Conservation (phyloP, 148 eudicot species). For the Vaccinium darrowii region DNA sequence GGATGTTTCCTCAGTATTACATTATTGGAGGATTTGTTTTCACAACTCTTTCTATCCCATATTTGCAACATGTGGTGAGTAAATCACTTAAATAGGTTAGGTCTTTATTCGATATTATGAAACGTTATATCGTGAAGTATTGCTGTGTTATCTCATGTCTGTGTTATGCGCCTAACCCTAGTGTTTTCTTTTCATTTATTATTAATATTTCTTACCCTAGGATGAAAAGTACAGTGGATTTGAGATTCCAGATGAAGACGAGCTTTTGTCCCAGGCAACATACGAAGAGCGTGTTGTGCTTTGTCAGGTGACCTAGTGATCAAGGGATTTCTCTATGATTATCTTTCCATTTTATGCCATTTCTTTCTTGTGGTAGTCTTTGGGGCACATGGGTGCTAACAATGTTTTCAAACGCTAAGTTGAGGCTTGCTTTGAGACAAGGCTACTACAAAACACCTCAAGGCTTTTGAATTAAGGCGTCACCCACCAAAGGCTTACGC, state of each 20-base stretch:
- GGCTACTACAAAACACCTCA: too few species aligned
- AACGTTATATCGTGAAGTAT: too few species aligned
- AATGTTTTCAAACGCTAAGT: too few species aligned
- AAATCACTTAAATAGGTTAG: not conserved
- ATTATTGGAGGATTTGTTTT: too few species aligned
- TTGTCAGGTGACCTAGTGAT: not conserved
- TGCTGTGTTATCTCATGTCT: too few species aligned
- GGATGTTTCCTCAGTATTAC: too few species aligned
- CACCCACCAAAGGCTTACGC: too few species aligned
- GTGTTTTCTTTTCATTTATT: not conserved
- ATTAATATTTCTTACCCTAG: not conserved
- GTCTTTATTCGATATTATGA: not conserved
- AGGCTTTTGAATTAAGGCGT: too few species aligned
- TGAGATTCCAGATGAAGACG: not conserved
- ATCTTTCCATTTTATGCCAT: not conserved
- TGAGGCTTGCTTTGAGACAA: too few species aligned
- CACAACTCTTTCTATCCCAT: not conserved
- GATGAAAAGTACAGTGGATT: not conserved
- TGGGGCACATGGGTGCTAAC: too few species aligned
- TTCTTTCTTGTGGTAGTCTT: not conserved
- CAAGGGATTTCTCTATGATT: not conserved
- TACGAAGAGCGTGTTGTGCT: constrained; percentile 3
- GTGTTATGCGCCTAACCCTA: too few species aligned
- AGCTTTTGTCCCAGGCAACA: not conserved
- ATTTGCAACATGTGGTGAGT: not conserved